Conservation (phyloP, 2,329 filamentous ascomycete genomes). For the Aplosporella prunicola region DNA sequence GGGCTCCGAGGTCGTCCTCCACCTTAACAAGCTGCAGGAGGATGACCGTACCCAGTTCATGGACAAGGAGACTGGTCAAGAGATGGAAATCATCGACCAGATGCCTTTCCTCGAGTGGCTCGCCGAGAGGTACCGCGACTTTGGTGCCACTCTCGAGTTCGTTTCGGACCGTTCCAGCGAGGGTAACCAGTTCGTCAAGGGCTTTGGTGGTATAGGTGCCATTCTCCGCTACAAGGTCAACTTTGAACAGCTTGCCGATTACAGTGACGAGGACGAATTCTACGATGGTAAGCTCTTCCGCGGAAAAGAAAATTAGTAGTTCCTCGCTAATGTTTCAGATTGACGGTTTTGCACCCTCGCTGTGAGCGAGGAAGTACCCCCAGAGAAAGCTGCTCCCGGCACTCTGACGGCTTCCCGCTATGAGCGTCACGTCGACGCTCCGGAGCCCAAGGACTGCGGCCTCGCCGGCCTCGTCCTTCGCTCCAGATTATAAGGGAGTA, state of each 20-base stretch:
- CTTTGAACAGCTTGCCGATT: slow-evolving; percentile 95
- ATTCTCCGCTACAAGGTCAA: slow-evolving; percentile 99
- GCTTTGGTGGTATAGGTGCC: slow-evolving; percentile 95
- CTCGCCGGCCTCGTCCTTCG: slow-evolving; percentile 23
- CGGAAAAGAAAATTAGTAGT: too few relatives aligned
- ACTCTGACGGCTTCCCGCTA: slow-evolving; percentile 47
- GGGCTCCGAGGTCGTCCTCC: slow-evolving; percentile 63
- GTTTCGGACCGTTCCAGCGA: slow-evolving; percentile 96
- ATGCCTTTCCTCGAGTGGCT: slow-evolving; percentile 98
- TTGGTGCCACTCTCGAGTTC: slow-evolving; percentile 90
- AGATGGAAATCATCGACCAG: slow-evolving; percentile 89
- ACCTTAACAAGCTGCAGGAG: slow-evolving; percentile 84
- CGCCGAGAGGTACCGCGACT: slow-evolving; percentile 96
- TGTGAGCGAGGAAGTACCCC: slow-evolving; percentile 74
- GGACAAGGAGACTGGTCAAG: slow-evolving; percentile 90
- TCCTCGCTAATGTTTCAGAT: slow-evolving; percentile 51
- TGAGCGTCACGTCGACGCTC: slow-evolving; percentile 26
- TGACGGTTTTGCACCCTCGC: slow-evolving; percentile 86
- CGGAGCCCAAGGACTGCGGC: slow-evolving; percentile 23
- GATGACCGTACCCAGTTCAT: slow-evolving; percentile 72
- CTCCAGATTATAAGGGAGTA: slow-evolving; percentile 30
- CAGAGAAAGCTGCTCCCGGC: slow-evolving; percentile 43
- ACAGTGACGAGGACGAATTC: slow-evolving; percentile 71
- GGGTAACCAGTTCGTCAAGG: slow-evolving; percentile 99
- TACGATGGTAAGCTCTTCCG: slow-evolving; percentile 54